Evolutionary conservation across 2,329 filamentous ascomycete genomes (phyloP), one percentile per base, ranked within the genome.

Genomic region (Fusarium vanettenii): DNA sequence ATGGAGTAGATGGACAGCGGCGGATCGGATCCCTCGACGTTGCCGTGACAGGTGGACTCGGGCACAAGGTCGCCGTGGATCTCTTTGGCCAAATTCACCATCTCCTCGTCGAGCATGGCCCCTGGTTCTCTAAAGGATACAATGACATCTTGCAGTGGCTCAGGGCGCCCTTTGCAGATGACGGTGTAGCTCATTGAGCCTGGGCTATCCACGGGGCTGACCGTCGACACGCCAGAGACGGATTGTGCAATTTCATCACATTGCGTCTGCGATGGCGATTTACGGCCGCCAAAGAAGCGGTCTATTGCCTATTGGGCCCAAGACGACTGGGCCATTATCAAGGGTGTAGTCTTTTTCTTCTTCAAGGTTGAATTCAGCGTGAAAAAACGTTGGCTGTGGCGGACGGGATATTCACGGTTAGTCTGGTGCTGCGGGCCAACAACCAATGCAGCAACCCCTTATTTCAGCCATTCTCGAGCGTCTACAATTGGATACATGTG

Each of bases 171-270:
- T 56, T 37, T 73, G 62, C 75, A 79, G 45, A 80, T 31, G 55
- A 80, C 77, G 8, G 79, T 80, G 69, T 80, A 80, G 74, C 79
- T 80, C 71, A 78, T 73, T 18, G 76, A 80, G 31, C 79, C 79
- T 48, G 74, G 79, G 62, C 66, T 79, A 33, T 80, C 77, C 1
- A 80, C 77, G 2, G 67, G 71, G 52, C 66, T 65, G 6, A 79
- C 65, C 4, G 18, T 64, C n/a, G 67, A 73, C 10, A 76, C 73
- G 59, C 73, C 68, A 59, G 71, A 78, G 52, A 78, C 18, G 59
- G 65, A 60, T 27, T 33, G 43, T 8, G 75, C 76, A 66, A 76
- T 64, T 61, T 77, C 61, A 70, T 79, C 65, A 64, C 76, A 80
- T 74, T 76, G 69, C 37, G 10, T 63, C 71, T 73, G 76, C 7